Percentiles rank a stretch among this genome's conserved stretches.
Evolutionary conservation across 139 green algal genomes (phyloP).

Genomic region (Edaphochlamys debaryana): DNA sequence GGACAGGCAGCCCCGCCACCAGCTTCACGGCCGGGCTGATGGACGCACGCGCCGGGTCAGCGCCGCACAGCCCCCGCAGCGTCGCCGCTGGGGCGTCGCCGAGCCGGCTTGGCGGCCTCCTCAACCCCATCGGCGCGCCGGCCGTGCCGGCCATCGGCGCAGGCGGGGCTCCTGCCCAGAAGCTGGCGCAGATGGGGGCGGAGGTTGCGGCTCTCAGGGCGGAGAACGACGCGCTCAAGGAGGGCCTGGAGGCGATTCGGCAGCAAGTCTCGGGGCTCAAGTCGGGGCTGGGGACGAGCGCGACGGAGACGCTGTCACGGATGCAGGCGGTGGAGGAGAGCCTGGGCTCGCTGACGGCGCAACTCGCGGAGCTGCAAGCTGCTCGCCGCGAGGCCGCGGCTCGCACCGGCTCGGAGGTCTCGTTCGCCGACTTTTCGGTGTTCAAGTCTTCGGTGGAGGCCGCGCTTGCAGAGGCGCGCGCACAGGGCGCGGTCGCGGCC

Average conservation of each 20-base stretch:
- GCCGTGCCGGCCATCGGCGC: background rate
- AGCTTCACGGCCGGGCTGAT: background rate
- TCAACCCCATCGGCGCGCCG: background rate
- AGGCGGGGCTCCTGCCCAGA: background rate
- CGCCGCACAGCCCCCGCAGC: too few species aligned
- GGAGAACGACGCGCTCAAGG: slow-evolving; percentile 27
- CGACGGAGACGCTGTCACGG: slow-evolving; percentile 8
- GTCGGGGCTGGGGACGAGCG: slow-evolving; percentile 3
- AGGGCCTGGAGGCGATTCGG: slow-evolving; percentile 1
- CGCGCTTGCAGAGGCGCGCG: background rate
- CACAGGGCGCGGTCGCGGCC: background rate
- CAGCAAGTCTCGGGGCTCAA: slow-evolving; percentile 7
- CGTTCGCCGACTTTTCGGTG: slow-evolving; percentile 50
- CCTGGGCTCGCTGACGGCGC: background rate
- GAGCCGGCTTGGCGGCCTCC: background rate
- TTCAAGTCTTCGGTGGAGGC: slow-evolving; percentile 37
- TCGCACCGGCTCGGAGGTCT: slow-evolving; percentile 35
- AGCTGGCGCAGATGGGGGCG: slow-evolving; percentile 5
- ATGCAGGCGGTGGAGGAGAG: slow-evolving; percentile 29
- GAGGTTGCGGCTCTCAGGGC: slow-evolving; percentile 4
- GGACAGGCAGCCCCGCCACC: background rate
- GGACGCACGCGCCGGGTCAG: too few species aligned
- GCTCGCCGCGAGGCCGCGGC: slow-evolving; percentile 12
- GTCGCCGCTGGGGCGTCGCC: background rate
- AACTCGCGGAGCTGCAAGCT: background rate